Conservation (phyloP, 805 yeast species). For the Kazachstania kunashirensis region DNA sequence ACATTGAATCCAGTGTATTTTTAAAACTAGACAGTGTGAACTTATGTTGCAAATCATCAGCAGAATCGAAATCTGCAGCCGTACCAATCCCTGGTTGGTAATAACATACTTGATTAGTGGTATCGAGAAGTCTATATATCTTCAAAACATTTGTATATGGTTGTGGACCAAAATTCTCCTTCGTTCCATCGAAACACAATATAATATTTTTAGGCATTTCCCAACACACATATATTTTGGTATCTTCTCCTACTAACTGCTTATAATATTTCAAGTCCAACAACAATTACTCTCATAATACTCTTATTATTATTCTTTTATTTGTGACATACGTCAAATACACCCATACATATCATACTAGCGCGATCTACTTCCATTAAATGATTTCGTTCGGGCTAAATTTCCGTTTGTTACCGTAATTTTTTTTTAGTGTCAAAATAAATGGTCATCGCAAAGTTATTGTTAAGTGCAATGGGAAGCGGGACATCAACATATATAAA, state of each 20-base stretch:
- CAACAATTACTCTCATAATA: background rate
- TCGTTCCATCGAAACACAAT: constrained; percentile 57
- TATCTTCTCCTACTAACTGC: background rate
- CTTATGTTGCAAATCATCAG: constrained; percentile 14
- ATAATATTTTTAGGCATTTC: constrained; percentile 35
- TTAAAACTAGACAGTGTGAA: constrained; percentile 12
- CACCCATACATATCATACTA: background rate
- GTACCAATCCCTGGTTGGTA: constrained; percentile 65
- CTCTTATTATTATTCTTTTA: background rate
- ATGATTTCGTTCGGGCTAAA: background rate
- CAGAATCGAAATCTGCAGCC: constrained; percentile 34
- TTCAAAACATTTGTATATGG: constrained; percentile 49
- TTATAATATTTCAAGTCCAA: background rate
- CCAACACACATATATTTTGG: no score
- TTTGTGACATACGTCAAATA: background rate
- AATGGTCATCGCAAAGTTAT: background rate
- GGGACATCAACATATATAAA: constrained; percentile 4
- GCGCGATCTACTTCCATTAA: constrained; percentile 1
- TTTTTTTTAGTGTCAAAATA: no score
- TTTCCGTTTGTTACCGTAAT: background rate
- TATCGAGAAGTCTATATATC: constrained; percentile 42
- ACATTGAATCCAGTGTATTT: constrained; percentile 34
- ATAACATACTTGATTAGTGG: constrained; percentile 44
- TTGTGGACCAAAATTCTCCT: constrained; percentile 44
- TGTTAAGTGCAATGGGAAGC: constrained; percentile 6